These are phyloP conservation scores for Pelargonium fulgidum DNA, from an alignment of 441 rosid species.

Conservation along the genomic window DNA sequence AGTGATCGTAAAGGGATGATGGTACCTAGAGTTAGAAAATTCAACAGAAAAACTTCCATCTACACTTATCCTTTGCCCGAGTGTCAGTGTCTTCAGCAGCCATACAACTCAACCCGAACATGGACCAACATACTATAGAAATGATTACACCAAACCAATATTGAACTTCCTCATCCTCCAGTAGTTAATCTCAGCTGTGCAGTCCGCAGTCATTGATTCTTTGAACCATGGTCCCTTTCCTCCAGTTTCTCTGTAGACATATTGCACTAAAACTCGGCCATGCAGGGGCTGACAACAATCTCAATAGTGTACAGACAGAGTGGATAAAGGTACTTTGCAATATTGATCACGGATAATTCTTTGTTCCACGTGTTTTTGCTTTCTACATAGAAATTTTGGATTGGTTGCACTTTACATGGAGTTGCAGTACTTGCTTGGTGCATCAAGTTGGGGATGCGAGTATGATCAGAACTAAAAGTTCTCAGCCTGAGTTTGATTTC, in stretches of 20 bases:
- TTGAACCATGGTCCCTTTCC: slow-evolving; percentile 10
- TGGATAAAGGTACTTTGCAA: slow-evolving; percentile 21
- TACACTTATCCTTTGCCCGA: slow-evolving; percentile 86
- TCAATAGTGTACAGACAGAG: slow-evolving; percentile 10
- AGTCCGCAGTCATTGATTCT: slow-evolving; percentile 16
- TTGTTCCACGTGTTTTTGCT: slow-evolving; percentile 1
- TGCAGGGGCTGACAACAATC: slow-evolving; percentile 13
- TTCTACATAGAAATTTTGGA: slow-evolving; percentile 13
- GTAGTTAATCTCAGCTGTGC: slow-evolving; percentile 16
- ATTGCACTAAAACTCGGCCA: slow-evolving; percentile 7
- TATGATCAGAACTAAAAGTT: background rate
- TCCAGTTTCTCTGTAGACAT: background rate
- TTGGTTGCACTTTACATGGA: background rate
- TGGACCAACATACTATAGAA: slow-evolving; percentile 18
- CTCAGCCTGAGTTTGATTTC: background rate
- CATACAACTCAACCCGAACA: slow-evolving; percentile 37
- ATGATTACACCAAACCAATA: background rate
- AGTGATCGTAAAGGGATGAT: slow-evolving; percentile 72
- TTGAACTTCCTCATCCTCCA: background rate
- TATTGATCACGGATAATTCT: slow-evolving; percentile 24
- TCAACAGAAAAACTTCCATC: slow-evolving; percentile 80
- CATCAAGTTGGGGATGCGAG: background rate
- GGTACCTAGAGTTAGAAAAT: slow-evolving; percentile 67
- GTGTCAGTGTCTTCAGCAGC: slow-evolving; percentile 61
- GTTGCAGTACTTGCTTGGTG: background rate